Evolutionary conservation across 2,329 filamentous ascomycete species (phyloP).

Genomic region (Neophaeococcomyces mojaviensis): DNA sequence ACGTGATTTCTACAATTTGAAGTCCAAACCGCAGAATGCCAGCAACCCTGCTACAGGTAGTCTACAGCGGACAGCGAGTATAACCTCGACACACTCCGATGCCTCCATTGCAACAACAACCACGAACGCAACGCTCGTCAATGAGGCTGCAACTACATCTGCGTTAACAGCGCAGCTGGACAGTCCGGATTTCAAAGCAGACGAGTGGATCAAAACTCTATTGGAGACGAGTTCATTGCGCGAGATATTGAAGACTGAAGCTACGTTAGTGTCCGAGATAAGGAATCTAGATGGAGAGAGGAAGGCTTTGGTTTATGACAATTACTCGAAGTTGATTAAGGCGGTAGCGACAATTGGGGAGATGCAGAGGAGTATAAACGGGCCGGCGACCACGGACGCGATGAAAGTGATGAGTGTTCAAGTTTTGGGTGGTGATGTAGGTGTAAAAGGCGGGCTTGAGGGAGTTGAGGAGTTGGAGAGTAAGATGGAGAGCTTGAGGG

Average conservation of each 20-base stretch:
- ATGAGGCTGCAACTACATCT: constrained; percentile 35
- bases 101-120: constrained; percentile 32
- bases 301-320: constrained; percentile 96
- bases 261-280: constrained; percentile 58
- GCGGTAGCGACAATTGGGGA: constrained; percentile 92
- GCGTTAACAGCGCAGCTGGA: constrained; percentile 55
- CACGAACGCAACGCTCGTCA: constrained; percentile 34
- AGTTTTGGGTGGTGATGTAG: constrained; percentile 1
- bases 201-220: constrained; percentile 44
- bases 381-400: constrained; percentile 14
- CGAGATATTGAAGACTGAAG: constrained; percentile 39
- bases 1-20: constrained; percentile 90
- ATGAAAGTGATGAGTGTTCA: neutral
- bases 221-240: constrained; percentile 35
- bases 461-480: constrained; percentile 17
- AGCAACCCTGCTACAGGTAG: constrained; percentile 6
- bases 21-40: constrained; percentile 33
- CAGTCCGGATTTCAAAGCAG: constrained; percentile 61
- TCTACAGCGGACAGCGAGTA: constrained; percentile 22
- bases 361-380: constrained; percentile 44
- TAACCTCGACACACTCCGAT: constrained; percentile 27
- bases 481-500: constrained; percentile 32
- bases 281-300: constrained; percentile 87
- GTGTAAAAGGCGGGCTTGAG: constrained; percentile 12
- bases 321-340: constrained; percentile 94